Percentiles rank a stretch among this genome's conserved stretches.
phyloP scores from a whole-genome alignment of 106 monocot genomes.

The Phalaenopsis aphrodite region DNA sequence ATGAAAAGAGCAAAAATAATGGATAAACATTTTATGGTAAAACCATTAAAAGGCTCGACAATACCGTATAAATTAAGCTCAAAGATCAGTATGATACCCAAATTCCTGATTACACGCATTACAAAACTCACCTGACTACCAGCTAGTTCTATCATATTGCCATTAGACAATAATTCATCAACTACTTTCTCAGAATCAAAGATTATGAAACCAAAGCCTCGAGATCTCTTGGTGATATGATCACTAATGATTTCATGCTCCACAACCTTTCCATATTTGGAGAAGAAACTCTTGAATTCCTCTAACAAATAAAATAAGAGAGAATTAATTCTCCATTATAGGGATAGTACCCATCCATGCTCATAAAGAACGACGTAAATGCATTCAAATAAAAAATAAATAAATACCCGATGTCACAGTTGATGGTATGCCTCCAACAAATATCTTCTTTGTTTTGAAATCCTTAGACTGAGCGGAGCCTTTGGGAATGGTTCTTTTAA shows the following conservation, averaged over 20 bases:
- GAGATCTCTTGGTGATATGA: slow-evolving; percentile 69
- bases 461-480: slow-evolving; percentile 57
- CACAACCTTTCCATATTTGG: slow-evolving; percentile 64
- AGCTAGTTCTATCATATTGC: slow-evolving; percentile 90
- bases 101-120: slow-evolving; percentile 3
- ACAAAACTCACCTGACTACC: slow-evolving; percentile 66
- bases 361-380: too few relatives aligned
- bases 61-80: not conserved
- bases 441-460: slow-evolving; percentile 92
- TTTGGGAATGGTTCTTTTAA: slow-evolving; percentile 97
- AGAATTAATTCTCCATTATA: slow-evolving; percentile 5
- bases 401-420: slow-evolving; percentile 58
- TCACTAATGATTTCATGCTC: slow-evolving; percentile 91
- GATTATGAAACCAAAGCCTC: slow-evolving; percentile 93
- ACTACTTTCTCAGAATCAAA: slow-evolving; percentile 76
- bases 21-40: too few relatives aligned
- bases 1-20: too few relatives aligned
- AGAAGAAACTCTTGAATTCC: slow-evolving; percentile 79
- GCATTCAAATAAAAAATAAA: not conserved
- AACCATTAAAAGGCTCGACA: not conserved
- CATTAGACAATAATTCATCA: slow-evolving; percentile 74
- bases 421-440: slow-evolving; percentile 91
- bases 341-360: not conserved
- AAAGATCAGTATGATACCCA: not conserved
- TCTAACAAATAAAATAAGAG: slow-evolving; percentile 30